Conservation (phyloP, 148 eudicot genomes). For the Rhododendron kiyosumense region DNA sequence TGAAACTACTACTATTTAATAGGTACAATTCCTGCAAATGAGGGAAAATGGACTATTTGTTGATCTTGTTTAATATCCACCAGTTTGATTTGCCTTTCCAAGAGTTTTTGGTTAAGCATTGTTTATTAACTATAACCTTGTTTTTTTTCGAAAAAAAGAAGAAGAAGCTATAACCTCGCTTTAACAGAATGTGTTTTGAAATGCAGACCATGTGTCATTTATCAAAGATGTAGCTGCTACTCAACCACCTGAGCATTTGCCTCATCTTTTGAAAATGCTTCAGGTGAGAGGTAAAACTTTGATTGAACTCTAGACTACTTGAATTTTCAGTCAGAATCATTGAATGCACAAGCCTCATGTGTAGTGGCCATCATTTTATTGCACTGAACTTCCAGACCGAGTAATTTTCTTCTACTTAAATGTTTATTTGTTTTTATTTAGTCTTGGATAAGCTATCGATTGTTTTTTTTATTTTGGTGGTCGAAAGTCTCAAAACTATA, state of each 20-base stretch:
- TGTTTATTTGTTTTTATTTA: not conserved
- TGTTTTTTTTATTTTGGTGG: not conserved
- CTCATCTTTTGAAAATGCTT: constrained; percentile 67
- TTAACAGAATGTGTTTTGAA: constrained; percentile 6
- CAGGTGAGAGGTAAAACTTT: constrained; percentile 66
- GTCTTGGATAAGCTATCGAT: not conserved
- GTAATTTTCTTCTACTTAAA: not conserved
- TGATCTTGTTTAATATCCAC: not conserved
- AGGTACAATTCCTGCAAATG: not conserved
- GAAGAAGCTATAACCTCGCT: no score
- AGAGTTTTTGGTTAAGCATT: not conserved
- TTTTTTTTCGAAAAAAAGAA: no score
- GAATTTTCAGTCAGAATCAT: not conserved
- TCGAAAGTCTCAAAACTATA: not conserved
- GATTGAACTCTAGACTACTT: not conserved
- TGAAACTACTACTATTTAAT: not conserved
- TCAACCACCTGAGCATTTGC: constrained; percentile 70
- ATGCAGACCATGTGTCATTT: constrained; percentile 71
- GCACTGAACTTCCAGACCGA: not conserved
- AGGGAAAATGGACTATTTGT: not conserved
- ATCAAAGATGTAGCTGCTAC: constrained; percentile 81
- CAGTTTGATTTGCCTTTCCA: not conserved
- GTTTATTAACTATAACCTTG: not conserved
- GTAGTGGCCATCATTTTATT: not conserved
- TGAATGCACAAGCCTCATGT: not conserved